Evolutionary conservation across 768 basidiomycete genomes (phyloP).

Genomic region (Chalciporus pseudorubinellus): DNA sequence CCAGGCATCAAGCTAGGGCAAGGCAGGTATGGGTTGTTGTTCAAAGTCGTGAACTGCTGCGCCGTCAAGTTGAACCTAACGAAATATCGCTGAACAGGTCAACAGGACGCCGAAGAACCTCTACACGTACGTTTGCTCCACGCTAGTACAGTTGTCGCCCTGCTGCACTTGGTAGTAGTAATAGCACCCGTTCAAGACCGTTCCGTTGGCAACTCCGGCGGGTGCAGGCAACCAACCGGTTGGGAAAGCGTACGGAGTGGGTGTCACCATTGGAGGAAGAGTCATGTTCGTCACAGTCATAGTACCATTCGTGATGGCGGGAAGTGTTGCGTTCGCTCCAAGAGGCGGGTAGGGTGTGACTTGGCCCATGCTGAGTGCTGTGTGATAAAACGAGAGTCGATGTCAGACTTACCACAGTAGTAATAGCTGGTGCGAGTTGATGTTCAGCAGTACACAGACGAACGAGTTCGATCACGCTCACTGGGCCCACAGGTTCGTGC

Average conservation of each 20-base stretch:
- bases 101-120: too few species aligned
- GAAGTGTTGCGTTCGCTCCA: background rate
- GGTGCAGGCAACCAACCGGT: background rate
- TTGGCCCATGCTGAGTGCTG: background rate
- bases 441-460: too few species aligned
- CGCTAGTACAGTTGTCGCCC: background rate
- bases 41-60: background rate
- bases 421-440: too few species aligned
- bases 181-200: background rate
- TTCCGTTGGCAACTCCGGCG: background rate
- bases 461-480: too few species aligned
- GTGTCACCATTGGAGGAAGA: background rate
- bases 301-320: background rate
- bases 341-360: background rate
- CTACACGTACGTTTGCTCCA: background rate
- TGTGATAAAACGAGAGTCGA: too few species aligned
- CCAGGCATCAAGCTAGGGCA: background rate
- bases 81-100: too few species aligned
- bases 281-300: background rate
- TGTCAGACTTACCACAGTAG: too few species aligned
- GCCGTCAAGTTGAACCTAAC: background rate
- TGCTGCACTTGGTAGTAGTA: background rate
- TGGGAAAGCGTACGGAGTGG: background rate
- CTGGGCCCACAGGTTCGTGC: too few species aligned
- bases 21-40: background rate